A percentile compares a stretch with the other conserved stretches of the same genome.
These are phyloP conservation scores for Xylaria sp. DNA, from an alignment of 2,329 filamentous ascomycete genomes.

Conservation along the genomic window DNA sequence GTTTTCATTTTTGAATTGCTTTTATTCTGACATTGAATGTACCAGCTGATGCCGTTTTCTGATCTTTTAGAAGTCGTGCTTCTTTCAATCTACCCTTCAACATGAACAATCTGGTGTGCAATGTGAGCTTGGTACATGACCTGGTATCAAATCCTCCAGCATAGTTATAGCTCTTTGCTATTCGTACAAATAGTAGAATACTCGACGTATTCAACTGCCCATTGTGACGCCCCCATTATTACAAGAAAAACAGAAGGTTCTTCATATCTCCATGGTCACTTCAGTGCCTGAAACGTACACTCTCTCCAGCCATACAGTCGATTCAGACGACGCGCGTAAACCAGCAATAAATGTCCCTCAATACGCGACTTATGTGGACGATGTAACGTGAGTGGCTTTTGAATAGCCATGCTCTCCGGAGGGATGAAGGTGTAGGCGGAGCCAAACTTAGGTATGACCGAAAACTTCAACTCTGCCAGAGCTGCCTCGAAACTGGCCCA, in stretches of 20 bases:
- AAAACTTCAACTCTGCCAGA: conserved; percentile 56
- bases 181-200: not conserved
- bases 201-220: not conserved
- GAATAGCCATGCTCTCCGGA: conserved; percentile 41
- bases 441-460: conserved; percentile 28
- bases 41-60: not conserved
- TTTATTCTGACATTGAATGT: not conserved
- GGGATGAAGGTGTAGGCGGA: conserved; percentile 55
- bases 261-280: not conserved
- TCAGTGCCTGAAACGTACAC: conserved; percentile 45
- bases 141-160: not conserved
- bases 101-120: not conserved
- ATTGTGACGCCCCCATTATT: not conserved
- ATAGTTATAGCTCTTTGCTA: not conserved
- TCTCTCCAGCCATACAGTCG: conserved; percentile 52
- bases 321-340: conserved; percentile 48
- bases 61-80: not conserved
- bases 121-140: not conserved
- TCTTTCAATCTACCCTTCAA: not conserved
- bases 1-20: not conserved
- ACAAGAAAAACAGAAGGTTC: not conserved
- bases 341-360: conserved; percentile 46
- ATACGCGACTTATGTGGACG: conserved; percentile 52
- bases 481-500: conserved; percentile 55
- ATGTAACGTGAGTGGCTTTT: conserved; percentile 50